Percentiles rank a stretch among this genome's conserved stretches.
Evolutionary conservation across 164 flowering plant species (phyloP).

Genomic region (Liriodendron chinense): DNA sequence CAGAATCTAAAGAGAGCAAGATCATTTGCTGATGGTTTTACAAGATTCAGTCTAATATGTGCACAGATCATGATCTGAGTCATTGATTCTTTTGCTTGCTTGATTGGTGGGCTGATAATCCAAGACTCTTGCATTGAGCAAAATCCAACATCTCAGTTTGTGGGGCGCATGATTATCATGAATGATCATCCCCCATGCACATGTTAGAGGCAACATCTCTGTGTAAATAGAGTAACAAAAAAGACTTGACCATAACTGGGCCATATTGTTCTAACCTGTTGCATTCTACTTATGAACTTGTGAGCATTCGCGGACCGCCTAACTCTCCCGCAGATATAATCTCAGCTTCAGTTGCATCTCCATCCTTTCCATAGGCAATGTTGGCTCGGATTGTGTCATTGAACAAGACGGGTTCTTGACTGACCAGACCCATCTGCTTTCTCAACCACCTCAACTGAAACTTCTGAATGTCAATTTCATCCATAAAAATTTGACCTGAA

Average conservation of each 20-base stretch:
- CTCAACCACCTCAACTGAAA: constrained; percentile 28
- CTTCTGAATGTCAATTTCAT: constrained; percentile 28
- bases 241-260: background rate
- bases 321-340: constrained; percentile 28
- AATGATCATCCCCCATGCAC: background rate
- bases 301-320: constrained; percentile 33
- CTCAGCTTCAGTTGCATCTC: no score
- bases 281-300: constrained; percentile 22
- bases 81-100: no score
- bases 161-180: background rate
- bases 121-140: no score
- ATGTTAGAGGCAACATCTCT: no score
- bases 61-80: background rate
- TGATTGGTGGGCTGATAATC: no score
- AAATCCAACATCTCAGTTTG: background rate
- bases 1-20: no score
- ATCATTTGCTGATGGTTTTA: background rate
- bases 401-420: constrained; percentile 36
- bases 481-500: constrained; percentile 28
- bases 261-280: constrained; percentile 17
- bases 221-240: background rate
- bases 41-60: background rate
- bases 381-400: constrained; percentile 35
- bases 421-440: constrained; percentile 31
- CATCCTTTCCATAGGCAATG: constrained; percentile 37